Conservation (phyloP, 148 eudicot species). For the Arctostaphylos glauca region DNA sequence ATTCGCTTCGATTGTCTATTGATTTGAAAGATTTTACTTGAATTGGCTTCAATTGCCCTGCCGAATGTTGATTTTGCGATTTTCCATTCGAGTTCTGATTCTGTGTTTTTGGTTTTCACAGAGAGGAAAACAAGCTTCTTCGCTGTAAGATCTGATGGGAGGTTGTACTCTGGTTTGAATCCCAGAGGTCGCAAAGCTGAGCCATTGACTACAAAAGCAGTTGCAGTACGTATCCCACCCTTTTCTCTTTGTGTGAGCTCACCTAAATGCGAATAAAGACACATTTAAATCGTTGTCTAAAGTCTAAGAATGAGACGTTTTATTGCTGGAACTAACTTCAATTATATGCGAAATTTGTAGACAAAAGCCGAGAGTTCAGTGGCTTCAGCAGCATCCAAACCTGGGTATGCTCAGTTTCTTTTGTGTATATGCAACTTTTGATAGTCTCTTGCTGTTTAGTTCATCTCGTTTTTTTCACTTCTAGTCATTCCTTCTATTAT, state of each 20-base stretch:
- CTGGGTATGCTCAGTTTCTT: conserved; percentile 41
- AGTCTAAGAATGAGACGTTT: background rate
- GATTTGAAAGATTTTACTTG: background rate
- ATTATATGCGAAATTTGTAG: conserved; percentile 26
- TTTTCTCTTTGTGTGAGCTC: background rate
- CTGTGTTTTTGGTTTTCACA: conserved; percentile 17
- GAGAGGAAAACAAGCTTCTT: conserved; percentile 39
- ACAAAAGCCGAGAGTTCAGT: conserved; percentile 44
- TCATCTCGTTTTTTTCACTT: background rate
- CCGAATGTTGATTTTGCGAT: background rate
- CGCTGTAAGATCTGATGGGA: conserved; percentile 46
- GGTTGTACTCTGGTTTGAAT: conserved; percentile 26
- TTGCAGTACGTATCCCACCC: conserved; percentile 48
- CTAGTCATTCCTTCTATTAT: background rate
- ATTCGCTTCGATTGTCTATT: conserved; percentile 1
- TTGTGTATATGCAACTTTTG: conserved; percentile 10
- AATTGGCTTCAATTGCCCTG: background rate
- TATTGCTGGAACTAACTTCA: background rate
- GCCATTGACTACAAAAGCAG: conserved; percentile 51
- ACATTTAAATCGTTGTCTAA: background rate
- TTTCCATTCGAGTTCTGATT: background rate
- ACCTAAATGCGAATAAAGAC: background rate
- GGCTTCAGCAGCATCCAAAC: conserved; percentile 44
- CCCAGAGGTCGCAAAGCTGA: conserved; percentile 26
- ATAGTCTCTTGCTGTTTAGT: background rate